Conservation (phyloP, 2,329 filamentous ascomycete species). For the Myriosclerotinia curreyana region DNA sequence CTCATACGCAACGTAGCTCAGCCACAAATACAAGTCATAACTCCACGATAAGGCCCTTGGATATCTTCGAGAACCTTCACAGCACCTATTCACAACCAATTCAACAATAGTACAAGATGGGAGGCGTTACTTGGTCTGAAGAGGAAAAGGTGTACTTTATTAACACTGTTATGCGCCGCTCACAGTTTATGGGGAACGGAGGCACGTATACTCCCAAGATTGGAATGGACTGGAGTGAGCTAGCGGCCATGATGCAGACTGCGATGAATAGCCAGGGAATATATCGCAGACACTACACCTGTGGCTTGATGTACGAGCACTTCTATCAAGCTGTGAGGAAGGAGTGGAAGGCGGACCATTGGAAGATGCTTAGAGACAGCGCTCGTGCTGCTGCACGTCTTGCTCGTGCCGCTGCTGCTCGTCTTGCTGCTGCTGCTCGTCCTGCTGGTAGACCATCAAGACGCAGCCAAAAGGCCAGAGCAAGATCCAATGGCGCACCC, state of each 20-base stretch:
- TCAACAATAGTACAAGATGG: constrained; percentile 13
- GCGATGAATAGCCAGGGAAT: constrained; percentile 7
- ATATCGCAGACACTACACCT: constrained; percentile 15
- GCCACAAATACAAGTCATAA: background rate
- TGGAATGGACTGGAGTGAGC: constrained; percentile 4
- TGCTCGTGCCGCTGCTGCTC: background rate
- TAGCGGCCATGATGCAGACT: constrained; percentile 23
- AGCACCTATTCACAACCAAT: background rate
- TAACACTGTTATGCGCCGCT: constrained; percentile 16
- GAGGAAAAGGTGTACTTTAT: constrained; percentile 23
- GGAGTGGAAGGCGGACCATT: background rate
- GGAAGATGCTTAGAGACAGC: background rate
- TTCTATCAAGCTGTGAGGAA: constrained; percentile 24
- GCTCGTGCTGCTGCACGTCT: background rate
- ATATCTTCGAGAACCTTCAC: background rate
- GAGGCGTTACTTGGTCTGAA: constrained; percentile 16
- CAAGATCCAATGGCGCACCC: too few species aligned
- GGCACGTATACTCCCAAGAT: background rate
- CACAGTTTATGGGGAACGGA: constrained; percentile 7
- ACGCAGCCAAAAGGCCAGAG: background rate
- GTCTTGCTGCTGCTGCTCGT: too few species aligned
- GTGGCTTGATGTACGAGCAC: constrained; percentile 23
- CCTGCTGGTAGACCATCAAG: background rate
- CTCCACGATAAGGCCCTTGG: background rate
- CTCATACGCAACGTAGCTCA: background rate